These are phyloP conservation scores for Gracilaria gracilis DNA, from an alignment of 23 red algal species.

Conservation along the genomic window DNA sequence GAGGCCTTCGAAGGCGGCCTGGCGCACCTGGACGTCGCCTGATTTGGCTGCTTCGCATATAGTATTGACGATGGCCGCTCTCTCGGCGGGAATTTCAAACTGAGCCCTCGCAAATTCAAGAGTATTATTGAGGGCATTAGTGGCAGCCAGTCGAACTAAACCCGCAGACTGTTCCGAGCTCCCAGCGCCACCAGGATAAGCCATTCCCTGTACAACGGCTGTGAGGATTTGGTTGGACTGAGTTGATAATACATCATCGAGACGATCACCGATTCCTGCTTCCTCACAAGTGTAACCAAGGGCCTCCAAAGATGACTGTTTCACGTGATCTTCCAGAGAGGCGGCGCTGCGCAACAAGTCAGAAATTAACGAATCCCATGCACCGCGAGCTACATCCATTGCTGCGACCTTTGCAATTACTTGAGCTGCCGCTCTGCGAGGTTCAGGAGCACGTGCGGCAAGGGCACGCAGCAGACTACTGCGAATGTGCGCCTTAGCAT, in stretches of 20 bases:
- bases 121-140: slow-evolving; percentile 87
- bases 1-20: slow-evolving; percentile 93
- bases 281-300: slow-evolving; percentile 96
- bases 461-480: slow-evolving; percentile 73
- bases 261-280: slow-evolving; percentile 57
- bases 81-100: slow-evolving; percentile 84
- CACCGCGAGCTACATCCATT: slow-evolving; percentile 85
- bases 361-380: slow-evolving; percentile 88
- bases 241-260: slow-evolving; percentile 69
- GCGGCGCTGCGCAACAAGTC: slow-evolving; percentile 62
- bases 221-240: slow-evolving; percentile 93
- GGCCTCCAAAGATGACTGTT: slow-evolving; percentile 81
- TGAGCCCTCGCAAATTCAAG: slow-evolving; percentile 94
- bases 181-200: slow-evolving; percentile 49
- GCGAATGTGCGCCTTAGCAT: slow-evolving; percentile 69
- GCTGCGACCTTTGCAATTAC: slow-evolving; percentile 90
- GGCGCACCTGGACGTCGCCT: slow-evolving; percentile 69
- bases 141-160: slow-evolving; percentile 87
- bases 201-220: slow-evolving; percentile 96
- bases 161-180: slow-evolving; percentile 37
- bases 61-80: slow-evolving; percentile 86
- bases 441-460: slow-evolving; percentile 55
- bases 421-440: slow-evolving; percentile 87
- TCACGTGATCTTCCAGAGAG: slow-evolving; percentile 38
- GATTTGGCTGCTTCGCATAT: slow-evolving; percentile 76